Conservation (phyloP, 2,329 filamentous ascomycete species). For the Teratosphaeria viscida region DNA sequence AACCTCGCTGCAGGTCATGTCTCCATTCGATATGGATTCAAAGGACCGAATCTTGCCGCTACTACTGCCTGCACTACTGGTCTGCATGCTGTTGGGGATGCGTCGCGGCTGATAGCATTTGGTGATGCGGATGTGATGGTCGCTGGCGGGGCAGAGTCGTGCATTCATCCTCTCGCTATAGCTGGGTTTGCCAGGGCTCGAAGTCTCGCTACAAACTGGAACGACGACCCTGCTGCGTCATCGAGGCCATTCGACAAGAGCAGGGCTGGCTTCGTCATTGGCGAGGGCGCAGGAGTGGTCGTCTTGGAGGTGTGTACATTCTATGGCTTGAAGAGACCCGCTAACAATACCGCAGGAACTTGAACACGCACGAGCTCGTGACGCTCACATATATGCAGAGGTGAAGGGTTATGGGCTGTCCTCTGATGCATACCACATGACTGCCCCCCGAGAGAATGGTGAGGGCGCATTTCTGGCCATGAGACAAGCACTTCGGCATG, state of each 20-base stretch:
- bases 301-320: constrained; percentile 57
- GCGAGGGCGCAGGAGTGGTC: constrained; percentile 80
- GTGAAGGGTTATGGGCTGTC: constrained; percentile 81
- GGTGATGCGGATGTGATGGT: constrained; percentile 93
- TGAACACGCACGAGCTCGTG: constrained; percentile 70
- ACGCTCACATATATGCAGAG: constrained; percentile 79
- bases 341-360: constrained; percentile 47
- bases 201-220: constrained; percentile 74
- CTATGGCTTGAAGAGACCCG: not conserved
- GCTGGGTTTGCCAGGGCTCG: constrained; percentile 83
- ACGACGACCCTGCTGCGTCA: constrained; percentile 56
- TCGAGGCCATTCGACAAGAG: constrained; percentile 79
- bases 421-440: constrained; percentile 88
- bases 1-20: constrained; percentile 93
- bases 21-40: constrained; percentile 82
- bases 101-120: constrained; percentile 79
- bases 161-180: constrained; percentile 86
- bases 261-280: constrained; percentile 80
- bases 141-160: constrained; percentile 89
- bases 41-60: constrained; percentile 80
- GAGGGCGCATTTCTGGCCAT: constrained; percentile 75
- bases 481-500: constrained; percentile 68
- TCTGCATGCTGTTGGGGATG: constrained; percentile 88
- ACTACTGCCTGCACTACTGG: constrained; percentile 96
- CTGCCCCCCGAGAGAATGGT: constrained; percentile 74